Percentiles rank a stretch among this genome's conserved stretches.
These are phyloP conservation scores for Alternaria panax DNA, from an alignment of 2,329 filamentous ascomycete species.

Conservation along the genomic window DNA sequence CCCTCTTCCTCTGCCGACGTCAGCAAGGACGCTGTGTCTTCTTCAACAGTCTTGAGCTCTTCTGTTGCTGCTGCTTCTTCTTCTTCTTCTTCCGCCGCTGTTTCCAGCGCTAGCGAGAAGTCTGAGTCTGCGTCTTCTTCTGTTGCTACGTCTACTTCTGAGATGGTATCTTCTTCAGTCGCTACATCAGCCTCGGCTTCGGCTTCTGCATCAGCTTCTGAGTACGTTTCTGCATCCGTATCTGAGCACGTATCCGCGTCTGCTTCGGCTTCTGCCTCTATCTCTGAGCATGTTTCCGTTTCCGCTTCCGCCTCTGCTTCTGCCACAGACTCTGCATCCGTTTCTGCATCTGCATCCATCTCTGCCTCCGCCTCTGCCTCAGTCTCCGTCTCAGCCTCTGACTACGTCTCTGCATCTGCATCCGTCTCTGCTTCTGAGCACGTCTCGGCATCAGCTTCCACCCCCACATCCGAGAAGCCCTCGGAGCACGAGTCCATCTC, in stretches of 20 bases:
- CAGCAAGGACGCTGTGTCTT: background rate
- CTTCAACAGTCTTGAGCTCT: slow-evolving; percentile 5
- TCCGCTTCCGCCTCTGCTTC: slow-evolving; percentile 2
- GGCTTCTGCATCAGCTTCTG: background rate
- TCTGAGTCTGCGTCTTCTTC: slow-evolving; percentile 7
- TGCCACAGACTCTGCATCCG: background rate
- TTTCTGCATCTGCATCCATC: slow-evolving; percentile 9
- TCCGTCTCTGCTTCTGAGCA: background rate
- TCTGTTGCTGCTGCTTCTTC: background rate
- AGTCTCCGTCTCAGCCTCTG: background rate
- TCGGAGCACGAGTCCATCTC: background rate
- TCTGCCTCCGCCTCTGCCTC: background rate
- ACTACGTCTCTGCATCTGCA: slow-evolving; percentile 10
- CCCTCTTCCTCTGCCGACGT: background rate
- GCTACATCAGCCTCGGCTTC: background rate
- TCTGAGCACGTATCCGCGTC: slow-evolving; percentile 13
- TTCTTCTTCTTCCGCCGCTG: background rate
- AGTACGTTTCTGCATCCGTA: background rate
- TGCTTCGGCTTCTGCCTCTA: background rate
- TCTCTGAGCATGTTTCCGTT: slow-evolving; percentile 10
- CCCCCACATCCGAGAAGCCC: too few species aligned
- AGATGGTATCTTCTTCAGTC: background rate
- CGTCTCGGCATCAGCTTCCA: too few species aligned
- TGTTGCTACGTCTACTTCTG: background rate
- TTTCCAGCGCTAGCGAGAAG: slow-evolving; percentile 14